Conservation (phyloP, 148 eudicot species). For the Mesembryanthemum crystallinum region DNA sequence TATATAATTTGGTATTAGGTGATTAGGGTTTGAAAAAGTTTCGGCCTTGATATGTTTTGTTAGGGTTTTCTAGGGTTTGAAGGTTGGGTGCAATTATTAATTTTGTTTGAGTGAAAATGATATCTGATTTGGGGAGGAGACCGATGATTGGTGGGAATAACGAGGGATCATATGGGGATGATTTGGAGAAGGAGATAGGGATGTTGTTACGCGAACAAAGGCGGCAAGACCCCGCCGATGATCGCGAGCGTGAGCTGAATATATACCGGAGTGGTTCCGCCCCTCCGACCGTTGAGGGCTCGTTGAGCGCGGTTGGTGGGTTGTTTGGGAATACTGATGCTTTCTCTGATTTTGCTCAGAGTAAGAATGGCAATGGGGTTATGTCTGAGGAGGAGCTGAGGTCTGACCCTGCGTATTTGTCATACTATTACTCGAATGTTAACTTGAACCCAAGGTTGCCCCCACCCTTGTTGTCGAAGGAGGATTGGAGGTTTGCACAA, state of each 20-base stretch:
- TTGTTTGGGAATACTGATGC: constrained; percentile 40
- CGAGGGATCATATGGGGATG: constrained; percentile 81
- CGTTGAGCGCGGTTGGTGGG: constrained; percentile 83
- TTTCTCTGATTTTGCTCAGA: constrained; percentile 50
- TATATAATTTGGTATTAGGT: not conserved
- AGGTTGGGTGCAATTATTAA: not conserved
- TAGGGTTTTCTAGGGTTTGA: constrained; percentile 40
- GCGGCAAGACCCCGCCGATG: constrained; percentile 54
- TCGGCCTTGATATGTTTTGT: constrained; percentile 22
- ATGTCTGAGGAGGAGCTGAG: constrained; percentile 86
- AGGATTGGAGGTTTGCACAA: constrained; percentile 85
- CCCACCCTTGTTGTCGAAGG: constrained; percentile 77
- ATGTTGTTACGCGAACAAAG: constrained; percentile 64
- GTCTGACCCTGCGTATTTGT: constrained; percentile 88
- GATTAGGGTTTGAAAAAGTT: constrained; percentile 21
- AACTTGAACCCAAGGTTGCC: constrained; percentile 95
- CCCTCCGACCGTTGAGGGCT: constrained; percentile 97
- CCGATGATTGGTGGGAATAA: constrained; percentile 50
- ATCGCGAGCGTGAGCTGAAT: constrained; percentile 74
- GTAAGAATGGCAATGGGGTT: constrained; percentile 51
- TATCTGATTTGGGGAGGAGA: constrained; percentile 69
- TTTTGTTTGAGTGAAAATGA: constrained; percentile 32
- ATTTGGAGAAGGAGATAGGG: constrained; percentile 79
- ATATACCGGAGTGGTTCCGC: constrained; percentile 94
- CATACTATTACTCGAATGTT: constrained; percentile 84